Conservation (phyloP, 73 alveolate species). For the Stentor roeselii region DNA sequence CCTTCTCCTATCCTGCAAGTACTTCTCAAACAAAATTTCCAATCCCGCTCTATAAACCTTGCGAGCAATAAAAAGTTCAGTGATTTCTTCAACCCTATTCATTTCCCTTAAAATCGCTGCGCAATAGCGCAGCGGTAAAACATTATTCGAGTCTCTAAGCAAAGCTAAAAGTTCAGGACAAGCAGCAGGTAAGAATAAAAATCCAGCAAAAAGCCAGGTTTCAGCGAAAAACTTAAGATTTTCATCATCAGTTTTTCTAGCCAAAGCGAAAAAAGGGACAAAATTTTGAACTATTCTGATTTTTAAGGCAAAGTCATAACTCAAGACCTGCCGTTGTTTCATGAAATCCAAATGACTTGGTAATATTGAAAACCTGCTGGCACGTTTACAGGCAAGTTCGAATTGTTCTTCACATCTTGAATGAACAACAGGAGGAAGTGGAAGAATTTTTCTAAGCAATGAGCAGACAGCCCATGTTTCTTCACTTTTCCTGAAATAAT, state of each 20-base stretch:
- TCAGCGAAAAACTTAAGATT: neutral
- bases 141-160: constrained; percentile 15
- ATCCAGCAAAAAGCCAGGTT: neutral
- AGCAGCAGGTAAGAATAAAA: neutral
- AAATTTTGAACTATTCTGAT: constrained; percentile 1
- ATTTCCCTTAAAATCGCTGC: neutral
- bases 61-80: neutral
- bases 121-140: neutral
- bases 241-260: constrained; percentile 6
- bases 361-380: neutral
- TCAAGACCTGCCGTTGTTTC: neutral
- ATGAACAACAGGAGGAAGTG: neutral
- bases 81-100: neutral
- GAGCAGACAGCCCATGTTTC: constrained; percentile 17
- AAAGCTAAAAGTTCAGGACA: neutral
- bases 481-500: constrained; percentile 21
- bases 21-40: neutral
- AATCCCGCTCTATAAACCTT: neutral
- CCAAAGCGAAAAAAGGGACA: constrained; percentile 17
- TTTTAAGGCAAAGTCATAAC: constrained; percentile 3
- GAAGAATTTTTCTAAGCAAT: neutral
- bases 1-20: neutral
- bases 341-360: constrained; percentile 1
- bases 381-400: neutral
- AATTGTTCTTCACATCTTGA: neutral